Percentiles rank a stretch among this genome's conserved stretches.
Evolutionary conservation across 129 eudicot genomes (phyloP).

Genomic region (Artemisia argyi): DNA sequence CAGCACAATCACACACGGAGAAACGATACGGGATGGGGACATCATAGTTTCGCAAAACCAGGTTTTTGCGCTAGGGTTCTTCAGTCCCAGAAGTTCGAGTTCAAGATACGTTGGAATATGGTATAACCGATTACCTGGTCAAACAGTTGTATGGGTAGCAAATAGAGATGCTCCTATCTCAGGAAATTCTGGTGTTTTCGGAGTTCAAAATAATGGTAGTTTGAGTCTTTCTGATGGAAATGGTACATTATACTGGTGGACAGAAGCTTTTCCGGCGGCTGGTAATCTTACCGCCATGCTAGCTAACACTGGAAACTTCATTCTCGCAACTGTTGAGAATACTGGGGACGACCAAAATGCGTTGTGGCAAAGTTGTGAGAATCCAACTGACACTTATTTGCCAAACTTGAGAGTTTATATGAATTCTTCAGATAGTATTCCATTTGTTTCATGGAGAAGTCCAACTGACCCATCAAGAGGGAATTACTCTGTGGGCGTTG

Average conservation of each 20-base stretch:
- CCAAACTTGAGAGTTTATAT: slow-evolving; percentile 47
- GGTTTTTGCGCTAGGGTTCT: slow-evolving; percentile 47
- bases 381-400: slow-evolving; percentile 53
- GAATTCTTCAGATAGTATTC: slow-evolving; percentile 18
- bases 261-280: slow-evolving; percentile 13
- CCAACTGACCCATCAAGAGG: slow-evolving; percentile 50
- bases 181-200: slow-evolving; percentile 32
- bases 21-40: slow-evolving; percentile 46
- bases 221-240: slow-evolving; percentile 31
- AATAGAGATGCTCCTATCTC: slow-evolving; percentile 46
- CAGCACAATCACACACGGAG: slow-evolving; percentile 34
- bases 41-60: slow-evolving; percentile 31
- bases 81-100: slow-evolving; percentile 42
- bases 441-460: slow-evolving; percentile 51
- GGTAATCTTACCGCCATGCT: slow-evolving; percentile 37
- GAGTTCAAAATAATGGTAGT: slow-evolving; percentile 36
- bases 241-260: slow-evolving; percentile 40
- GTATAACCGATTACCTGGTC: slow-evolving; percentile 29
- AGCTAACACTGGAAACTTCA: slow-evolving; percentile 45
- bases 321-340: slow-evolving; percentile 1
- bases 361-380: slow-evolving; percentile 49
- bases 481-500: slow-evolving; percentile 43
- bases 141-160: slow-evolving; percentile 57
- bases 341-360: neutral
- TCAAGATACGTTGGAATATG: slow-evolving; percentile 53